Evolutionary conservation across 768 basidiomycete species (phyloP).

Genomic region (Leccinum ochraceum): DNA sequence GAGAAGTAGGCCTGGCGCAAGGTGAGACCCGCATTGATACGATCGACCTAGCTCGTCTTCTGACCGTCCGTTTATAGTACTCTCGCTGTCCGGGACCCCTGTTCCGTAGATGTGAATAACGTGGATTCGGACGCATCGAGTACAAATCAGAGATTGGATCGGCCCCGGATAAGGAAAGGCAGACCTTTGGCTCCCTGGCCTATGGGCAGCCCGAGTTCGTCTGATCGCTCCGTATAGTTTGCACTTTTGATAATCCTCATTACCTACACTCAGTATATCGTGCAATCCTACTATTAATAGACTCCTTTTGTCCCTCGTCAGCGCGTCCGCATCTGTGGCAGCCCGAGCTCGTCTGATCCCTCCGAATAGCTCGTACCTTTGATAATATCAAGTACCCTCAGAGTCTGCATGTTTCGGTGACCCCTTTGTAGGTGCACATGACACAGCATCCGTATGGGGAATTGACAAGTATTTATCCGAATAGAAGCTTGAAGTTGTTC

Average conservation of each 20-base stretch:
- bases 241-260: not conserved
- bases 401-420: no score
- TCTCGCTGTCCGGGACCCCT: slow-evolving; percentile 1
- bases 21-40: slow-evolving; percentile 14
- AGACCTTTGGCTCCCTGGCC: slow-evolving; percentile 14
- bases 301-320: not conserved
- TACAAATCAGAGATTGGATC: slow-evolving; percentile 9
- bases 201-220: slow-evolving; percentile 5
- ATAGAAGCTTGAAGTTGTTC: no score
- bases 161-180: not conserved
- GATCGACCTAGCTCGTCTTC: not conserved
- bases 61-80: slow-evolving; percentile 3
- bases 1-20: slow-evolving; percentile 11
- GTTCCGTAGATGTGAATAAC: slow-evolving; percentile 15
- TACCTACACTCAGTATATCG: not conserved
- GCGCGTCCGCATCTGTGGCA: no score
- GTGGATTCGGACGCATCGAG: slow-evolving; percentile 26
- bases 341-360: no score
- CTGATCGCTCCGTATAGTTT: not conserved
- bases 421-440: no score
- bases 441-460: no score
- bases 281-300: not conserved
- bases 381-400: no score
- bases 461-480: no score
- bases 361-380: no score